phyloP scores from a whole-genome alignment of 1,284 basidiomycete species.

The Boletus smithii region DNA sequence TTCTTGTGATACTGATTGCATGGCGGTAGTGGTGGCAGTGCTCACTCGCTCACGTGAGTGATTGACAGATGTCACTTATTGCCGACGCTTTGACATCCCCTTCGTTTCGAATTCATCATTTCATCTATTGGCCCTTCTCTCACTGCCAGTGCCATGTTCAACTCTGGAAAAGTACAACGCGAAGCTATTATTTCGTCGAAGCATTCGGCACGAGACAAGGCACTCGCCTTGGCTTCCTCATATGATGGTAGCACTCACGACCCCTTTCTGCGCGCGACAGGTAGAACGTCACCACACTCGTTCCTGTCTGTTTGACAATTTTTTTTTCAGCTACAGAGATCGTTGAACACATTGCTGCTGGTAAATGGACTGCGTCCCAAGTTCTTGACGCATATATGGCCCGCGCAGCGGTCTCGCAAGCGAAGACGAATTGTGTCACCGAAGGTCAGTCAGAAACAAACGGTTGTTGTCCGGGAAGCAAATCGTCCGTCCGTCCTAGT shows the following conservation, averaged over 20 bases:
- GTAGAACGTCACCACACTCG: slow-evolving; percentile 7
- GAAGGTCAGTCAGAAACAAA: slow-evolving; percentile 49
- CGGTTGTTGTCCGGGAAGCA: not conserved
- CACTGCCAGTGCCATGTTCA: not conserved
- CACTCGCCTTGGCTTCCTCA: slow-evolving; percentile 20
- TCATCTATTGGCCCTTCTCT: too few relatives aligned
- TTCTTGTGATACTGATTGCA: too few relatives aligned
- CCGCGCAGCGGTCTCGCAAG: slow-evolving; percentile 62
- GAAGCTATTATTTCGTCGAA: slow-evolving; percentile 23
- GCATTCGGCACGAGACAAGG: slow-evolving; percentile 20
- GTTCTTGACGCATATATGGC: slow-evolving; percentile 75
- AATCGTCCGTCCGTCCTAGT: slow-evolving; percentile 40
- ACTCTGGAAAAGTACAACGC: slow-evolving; percentile 20
- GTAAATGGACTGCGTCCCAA: slow-evolving; percentile 70
- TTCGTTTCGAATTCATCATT: too few relatives aligned
- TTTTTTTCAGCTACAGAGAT: slow-evolving; percentile 55
- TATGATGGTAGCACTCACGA: slow-evolving; percentile 20
- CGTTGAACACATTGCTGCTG: slow-evolving; percentile 51
- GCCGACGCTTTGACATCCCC: too few relatives aligned
- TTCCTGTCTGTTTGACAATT: not conserved
- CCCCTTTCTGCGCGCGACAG: slow-evolving; percentile 27
- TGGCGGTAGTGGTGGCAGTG: too few relatives aligned
- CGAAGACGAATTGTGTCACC: slow-evolving; percentile 71
- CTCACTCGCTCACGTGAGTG: too few relatives aligned
- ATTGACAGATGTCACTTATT: too few relatives aligned